phyloP scores from a whole-genome alignment of 495 filamentous ascomycete species.

The Neurospora sp. region DNA sequence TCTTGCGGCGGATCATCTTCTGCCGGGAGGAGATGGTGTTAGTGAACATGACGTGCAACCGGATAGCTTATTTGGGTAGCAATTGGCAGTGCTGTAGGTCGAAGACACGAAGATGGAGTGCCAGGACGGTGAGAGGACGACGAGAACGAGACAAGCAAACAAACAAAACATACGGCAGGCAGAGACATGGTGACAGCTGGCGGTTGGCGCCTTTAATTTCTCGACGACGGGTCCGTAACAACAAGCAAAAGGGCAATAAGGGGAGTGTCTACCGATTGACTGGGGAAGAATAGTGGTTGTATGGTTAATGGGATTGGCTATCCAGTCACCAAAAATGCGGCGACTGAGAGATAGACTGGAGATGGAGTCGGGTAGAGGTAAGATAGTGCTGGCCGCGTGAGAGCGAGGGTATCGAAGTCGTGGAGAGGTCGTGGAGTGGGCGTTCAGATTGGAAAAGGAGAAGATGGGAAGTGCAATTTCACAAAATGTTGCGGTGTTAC shows the following conservation, averaged over 20 bases:
- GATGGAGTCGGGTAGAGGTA: constrained; percentile 1
- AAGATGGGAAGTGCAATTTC: constrained; percentile 31
- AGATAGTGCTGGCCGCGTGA: constrained; percentile 9
- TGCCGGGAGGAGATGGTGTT: constrained; percentile 31
- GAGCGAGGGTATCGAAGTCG: constrained; percentile 13
- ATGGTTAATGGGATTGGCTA: constrained; percentile 16
- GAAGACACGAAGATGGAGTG: not conserved
- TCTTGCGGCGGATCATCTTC: constrained; percentile 98
- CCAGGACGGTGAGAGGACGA: not conserved
- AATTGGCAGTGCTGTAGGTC: constrained; percentile 7
- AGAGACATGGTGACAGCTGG: constrained; percentile 25
- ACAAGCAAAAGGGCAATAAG: constrained; percentile 4
- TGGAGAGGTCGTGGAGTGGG: not conserved
- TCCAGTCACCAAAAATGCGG: constrained; percentile 18
- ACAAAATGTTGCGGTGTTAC: constrained; percentile 28
- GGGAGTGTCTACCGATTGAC: constrained; percentile 11
- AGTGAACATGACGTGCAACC: constrained; percentile 11
- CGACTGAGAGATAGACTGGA: constrained; percentile 2
- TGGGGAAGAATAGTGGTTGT: constrained; percentile 7
- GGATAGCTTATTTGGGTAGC: constrained; percentile 4
- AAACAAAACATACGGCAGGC: constrained; percentile 24
- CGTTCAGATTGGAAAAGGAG: constrained; percentile 22
- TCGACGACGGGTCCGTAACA: not conserved
- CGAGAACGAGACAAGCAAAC: constrained; percentile 9
- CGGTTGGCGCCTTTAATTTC: constrained; percentile 2